These are phyloP conservation scores for Candida xiaguanensis DNA, from an alignment of 805 yeast genomes.

Conservation along the genomic window DNA sequence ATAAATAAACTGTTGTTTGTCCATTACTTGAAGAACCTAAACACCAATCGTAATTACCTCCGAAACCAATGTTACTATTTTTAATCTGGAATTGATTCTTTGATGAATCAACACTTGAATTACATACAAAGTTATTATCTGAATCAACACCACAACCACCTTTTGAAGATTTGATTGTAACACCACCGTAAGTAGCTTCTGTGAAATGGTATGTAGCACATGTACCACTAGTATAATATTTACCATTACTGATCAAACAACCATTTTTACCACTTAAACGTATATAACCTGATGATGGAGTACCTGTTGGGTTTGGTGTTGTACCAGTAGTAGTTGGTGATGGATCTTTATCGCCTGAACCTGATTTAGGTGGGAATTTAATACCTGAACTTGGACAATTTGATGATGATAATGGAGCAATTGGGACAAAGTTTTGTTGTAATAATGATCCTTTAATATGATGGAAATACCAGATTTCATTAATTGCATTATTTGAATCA, in stretches of 20 bases:
- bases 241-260: slow-evolving; percentile 81
- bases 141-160: slow-evolving; percentile 64
- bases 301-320: slow-evolving; percentile 14
- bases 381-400: slow-evolving; percentile 59
- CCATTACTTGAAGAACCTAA: slow-evolving; percentile 33
- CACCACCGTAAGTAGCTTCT: slow-evolving; percentile 70
- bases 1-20: slow-evolving; percentile 49
- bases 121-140: slow-evolving; percentile 19
- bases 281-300: slow-evolving; percentile 31
- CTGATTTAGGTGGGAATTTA: slow-evolving; percentile 63
- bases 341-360: slow-evolving; percentile 8
- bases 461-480: slow-evolving; percentile 80
- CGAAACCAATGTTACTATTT: slow-evolving; percentile 49
- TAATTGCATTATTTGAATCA: slow-evolving; percentile 42
- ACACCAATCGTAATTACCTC: slow-evolving; percentile 63
- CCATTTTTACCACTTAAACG: slow-evolving; percentile 54
- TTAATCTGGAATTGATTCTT: slow-evolving; percentile 51
- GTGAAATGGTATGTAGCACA: slow-evolving; percentile 71
- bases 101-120: slow-evolving; percentile 14
- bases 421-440: slow-evolving; percentile 55
- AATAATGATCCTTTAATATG: slow-evolving; percentile 69
- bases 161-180: slow-evolving; percentile 59
- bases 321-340: slow-evolving; percentile 4
- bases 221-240: slow-evolving; percentile 77
- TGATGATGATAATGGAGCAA: slow-evolving; percentile 53